Evolutionary conservation across 805 yeast species (phyloP), one percentile per base, ranked within the genome.

Genomic region (Starmerella bombicola): DNA sequence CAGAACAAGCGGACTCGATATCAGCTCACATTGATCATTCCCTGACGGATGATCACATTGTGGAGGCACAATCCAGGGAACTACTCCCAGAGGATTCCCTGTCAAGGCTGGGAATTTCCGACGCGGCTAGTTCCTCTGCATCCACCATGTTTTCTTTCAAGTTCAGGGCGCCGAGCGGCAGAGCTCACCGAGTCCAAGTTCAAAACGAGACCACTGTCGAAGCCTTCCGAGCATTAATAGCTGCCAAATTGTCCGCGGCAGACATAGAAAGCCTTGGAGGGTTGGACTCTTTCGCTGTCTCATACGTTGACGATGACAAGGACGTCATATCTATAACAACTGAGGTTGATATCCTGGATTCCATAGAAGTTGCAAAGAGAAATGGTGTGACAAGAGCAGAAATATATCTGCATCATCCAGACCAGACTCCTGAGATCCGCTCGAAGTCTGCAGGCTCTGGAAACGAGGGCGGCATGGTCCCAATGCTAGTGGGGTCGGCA

Each of bases 251-350:
- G 16, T 57, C 59, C 6, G 43, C 44, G 3, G 13, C 50, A 2
- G 76, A 70, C 44, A 40, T 67, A 15, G 57, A 49, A 5, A 41
- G 51, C 4, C 47, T 71, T 3, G 66, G 67, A 15, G 68, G 68
- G 13, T 38, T 41, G 1, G 63, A 61, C 6, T 35, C 38, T n/a
- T 78, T 74, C 58, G 84, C 83, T 0, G 70, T 83, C 38, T 76
- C 85, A 41, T 83, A 83, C 50, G 57, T 76, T 23, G 95, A 84
- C 53, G 93, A 83, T 53, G 94, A 84, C 53, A 80, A 81, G 12
- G 95, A 84, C 55, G 62, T 78, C 12, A 81, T 84, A 19, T 76
- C 83, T 1, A 73, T 84, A 29, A 79, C 91, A 0, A 70, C 80
- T 3, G 80, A 78, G 52, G 70, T 69, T 51, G 95, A 84, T 55